Percentiles rank a stretch among this genome's conserved stretches.
phyloP scores from a whole-genome alignment of 2,329 filamentous ascomycete genomes.

The Emydomyces testavorans region DNA sequence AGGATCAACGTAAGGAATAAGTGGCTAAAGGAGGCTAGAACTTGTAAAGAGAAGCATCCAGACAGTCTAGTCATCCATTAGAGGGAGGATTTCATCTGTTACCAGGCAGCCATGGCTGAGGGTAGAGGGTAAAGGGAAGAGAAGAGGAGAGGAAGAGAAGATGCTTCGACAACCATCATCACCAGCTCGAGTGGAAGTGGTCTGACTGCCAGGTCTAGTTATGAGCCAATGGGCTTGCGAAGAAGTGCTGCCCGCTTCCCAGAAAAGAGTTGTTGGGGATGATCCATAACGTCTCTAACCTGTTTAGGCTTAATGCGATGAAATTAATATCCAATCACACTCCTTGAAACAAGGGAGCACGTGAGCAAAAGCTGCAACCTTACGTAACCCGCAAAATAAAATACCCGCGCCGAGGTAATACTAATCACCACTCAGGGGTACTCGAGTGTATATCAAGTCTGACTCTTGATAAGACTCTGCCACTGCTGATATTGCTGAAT shows the following conservation, averaged over 20 bases:
- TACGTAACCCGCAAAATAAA: no score
- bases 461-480: no score
- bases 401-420: no score
- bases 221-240: background rate
- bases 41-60: background rate
- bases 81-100: background rate
- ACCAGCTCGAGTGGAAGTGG: background rate
- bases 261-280: slow-evolving; percentile 9
- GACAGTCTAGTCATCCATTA: background rate
- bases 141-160: background rate
- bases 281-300: background rate
- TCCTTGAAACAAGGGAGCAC: no score
- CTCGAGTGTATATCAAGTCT: no score
- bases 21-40: no score
- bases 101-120: background rate
- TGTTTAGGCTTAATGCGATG: background rate
- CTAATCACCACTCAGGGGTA: no score
- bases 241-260: slow-evolving; percentile 10
- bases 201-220: no score
- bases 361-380: no score
- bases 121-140: background rate
- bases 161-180: background rate
- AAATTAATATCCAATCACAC: background rate
- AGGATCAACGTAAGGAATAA: no score
- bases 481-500: background rate